These are phyloP conservation scores for Pseudozyma hubeiensis DNA, from an alignment of 1,284 basidiomycete genomes.

Conservation along the genomic window DNA sequence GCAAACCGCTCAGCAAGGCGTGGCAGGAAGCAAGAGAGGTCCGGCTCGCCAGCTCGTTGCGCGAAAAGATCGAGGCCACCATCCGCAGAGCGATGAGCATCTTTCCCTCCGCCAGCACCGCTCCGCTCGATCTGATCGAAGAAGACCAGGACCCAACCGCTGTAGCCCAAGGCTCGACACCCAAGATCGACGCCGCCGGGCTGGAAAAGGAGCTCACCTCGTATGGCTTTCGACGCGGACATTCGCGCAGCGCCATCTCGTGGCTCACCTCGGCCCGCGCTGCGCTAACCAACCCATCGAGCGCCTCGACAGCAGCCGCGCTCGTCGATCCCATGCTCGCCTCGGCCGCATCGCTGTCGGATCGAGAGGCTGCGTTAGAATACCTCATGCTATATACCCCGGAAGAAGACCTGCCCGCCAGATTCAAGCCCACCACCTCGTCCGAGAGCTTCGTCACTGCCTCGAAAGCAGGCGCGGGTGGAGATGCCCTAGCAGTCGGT, in stretches of 20 bases:
- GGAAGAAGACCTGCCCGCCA: slow-evolving; percentile 79
- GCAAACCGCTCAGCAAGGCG: slow-evolving; percentile 70
- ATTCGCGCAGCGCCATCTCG: slow-evolving; percentile 53
- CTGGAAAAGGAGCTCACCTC: slow-evolving; percentile 57
- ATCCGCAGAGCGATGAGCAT: slow-evolving; percentile 78
- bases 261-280: slow-evolving; percentile 58
- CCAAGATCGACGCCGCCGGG: slow-evolving; percentile 32
- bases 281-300: slow-evolving; percentile 28
- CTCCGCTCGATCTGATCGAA: slow-evolving; percentile 43
- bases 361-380: slow-evolving; percentile 77
- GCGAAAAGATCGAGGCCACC: slow-evolving; percentile 83
- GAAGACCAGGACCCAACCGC: slow-evolving; percentile 24
- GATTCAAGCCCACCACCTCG: slow-evolving; percentile 72
- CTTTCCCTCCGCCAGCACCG: slow-evolving; percentile 44
- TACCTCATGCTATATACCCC: slow-evolving; percentile 80
- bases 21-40: slow-evolving; percentile 83
- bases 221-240: slow-evolving; percentile 65
- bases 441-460: slow-evolving; percentile 77
- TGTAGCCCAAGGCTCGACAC: slow-evolving; percentile 3
- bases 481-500: slow-evolving; percentile 75
- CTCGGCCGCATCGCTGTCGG: slow-evolving; percentile 55
- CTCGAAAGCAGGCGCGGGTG: slow-evolving; percentile 72
- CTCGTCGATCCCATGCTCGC: slow-evolving; percentile 53
- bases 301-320: slow-evolving; percentile 14
- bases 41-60: slow-evolving; percentile 80